Evolutionary conservation across 768 basidiomycete genomes (phyloP), one percentile per base, ranked within the genome.

Genomic region (Boletus sp.): DNA sequence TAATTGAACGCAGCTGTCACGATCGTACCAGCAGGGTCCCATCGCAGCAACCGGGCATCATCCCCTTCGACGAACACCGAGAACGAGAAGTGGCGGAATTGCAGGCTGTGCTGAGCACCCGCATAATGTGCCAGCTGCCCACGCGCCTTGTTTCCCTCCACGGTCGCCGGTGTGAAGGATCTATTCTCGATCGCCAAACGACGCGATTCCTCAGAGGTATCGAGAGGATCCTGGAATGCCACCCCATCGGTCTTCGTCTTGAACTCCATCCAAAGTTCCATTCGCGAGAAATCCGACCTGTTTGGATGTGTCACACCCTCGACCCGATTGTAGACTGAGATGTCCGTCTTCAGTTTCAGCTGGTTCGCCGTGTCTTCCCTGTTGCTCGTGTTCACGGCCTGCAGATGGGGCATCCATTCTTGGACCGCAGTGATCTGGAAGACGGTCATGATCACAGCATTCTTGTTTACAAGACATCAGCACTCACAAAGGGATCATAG

Each of bases 71-170:
- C 56, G 29, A 67, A 49, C 8, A 73, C 30, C 3, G 62, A 63
- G 57, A 77, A 75, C 2, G 67, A 51, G 23, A 65, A 66, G 13
- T 61, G 59, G 2, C 75, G 70, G 50, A 69, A 70, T 46, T 75
- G 72, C 11, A 49, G 40, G 48, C 55, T 60, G 32, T 54, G 34
- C 4, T 61, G 49, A 34, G 66, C 64, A n/a, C 64, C 55, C 1
- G 60, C 57, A 40, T 70, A 72, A 11, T 58, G 47, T 5, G 61
- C 56, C 11, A 73, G 53, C 45, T 73, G 66, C 1, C 67, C 67
- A 1, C 57, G 29, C 0, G 14, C 17, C 5, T 23, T 2, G 4
- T 2, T 30, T 7, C 46, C 39, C 0, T 50, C 19, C 10, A 2
- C 3, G 0, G 47, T 43, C 1, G 27, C n/a, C 0, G 49, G 48